Conservation (phyloP, 768 basidiomycete genomes). For the Tephrocybe rancida region DNA sequence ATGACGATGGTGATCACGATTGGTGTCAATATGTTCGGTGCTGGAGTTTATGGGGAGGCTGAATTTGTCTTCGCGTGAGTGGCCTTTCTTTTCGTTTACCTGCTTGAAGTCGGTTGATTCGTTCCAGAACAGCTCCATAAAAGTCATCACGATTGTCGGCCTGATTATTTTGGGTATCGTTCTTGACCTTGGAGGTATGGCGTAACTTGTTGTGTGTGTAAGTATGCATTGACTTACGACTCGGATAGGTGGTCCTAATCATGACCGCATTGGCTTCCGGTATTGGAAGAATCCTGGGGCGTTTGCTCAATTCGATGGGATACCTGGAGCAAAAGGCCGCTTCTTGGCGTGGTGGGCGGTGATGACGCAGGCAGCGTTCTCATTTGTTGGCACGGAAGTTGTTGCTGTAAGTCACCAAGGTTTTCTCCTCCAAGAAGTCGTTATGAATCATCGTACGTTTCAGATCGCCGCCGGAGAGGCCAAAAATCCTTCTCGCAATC, state of each 20-base stretch:
- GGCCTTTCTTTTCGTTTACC: too few species aligned
- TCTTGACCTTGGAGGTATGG: slow-evolving; percentile 74
- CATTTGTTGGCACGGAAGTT: slow-evolving; percentile 92
- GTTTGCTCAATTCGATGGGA: slow-evolving; percentile 71
- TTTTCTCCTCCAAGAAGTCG: not conserved
- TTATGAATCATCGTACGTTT: slow-evolving; percentile 30
- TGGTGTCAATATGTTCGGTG: slow-evolving; percentile 74
- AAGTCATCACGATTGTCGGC: slow-evolving; percentile 83
- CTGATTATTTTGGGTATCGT: slow-evolving; percentile 72
- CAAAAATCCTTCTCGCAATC: slow-evolving; percentile 76
- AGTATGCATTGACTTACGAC: not conserved
- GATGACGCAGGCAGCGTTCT: slow-evolving; percentile 88
- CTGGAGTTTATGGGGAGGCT: slow-evolving; percentile 80
- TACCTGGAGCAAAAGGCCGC: slow-evolving; percentile 68
- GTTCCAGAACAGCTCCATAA: slow-evolving; percentile 69
- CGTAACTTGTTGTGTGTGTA: not conserved
- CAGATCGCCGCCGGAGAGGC: slow-evolving; percentile 92
- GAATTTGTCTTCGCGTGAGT: slow-evolving; percentile 87
- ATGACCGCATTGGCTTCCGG: slow-evolving; percentile 72
- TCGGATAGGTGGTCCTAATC: slow-evolving; percentile 73
- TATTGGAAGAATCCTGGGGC: slow-evolving; percentile 92
- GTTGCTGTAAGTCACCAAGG: slow-evolving; percentile 59
- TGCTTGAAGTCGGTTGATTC: slow-evolving; percentile 36
- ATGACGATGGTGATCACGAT: slow-evolving; percentile 78
- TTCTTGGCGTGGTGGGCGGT: slow-evolving; percentile 66